Evolutionary conservation across 2,329 filamentous ascomycete genomes (phyloP).

Genomic region (Trichoderma sp.): DNA sequence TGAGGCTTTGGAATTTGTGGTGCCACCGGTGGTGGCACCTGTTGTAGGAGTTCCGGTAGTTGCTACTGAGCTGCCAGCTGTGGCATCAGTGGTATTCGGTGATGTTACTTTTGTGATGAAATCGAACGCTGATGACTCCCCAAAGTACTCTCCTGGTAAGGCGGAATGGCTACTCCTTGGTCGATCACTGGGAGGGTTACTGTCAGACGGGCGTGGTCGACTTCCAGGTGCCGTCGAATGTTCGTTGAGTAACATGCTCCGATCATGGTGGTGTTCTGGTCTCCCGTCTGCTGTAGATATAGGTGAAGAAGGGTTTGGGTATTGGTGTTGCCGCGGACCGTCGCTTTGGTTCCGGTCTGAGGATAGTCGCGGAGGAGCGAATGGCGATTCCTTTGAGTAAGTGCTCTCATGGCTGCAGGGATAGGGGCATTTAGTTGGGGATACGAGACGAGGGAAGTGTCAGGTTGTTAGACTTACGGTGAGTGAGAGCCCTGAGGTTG

Average conservation of each 20-base stretch:
- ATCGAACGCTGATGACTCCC: slow-evolving; percentile 12
- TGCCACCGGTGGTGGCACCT: background rate
- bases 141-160: slow-evolving; percentile 10
- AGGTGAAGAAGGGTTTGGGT: background rate
- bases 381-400: slow-evolving; percentile 6
- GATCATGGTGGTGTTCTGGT: background rate
- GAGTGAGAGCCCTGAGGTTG: background rate
- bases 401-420: background rate
- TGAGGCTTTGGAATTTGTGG: background rate
- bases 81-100: background rate
- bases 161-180: slow-evolving; percentile 8
- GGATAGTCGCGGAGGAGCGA: background rate
- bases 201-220: background rate
- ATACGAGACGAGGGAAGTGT: background rate
- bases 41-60: background rate
- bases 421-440: background rate
- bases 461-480: background rate
- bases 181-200: background rate
- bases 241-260: background rate
- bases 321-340: background rate
- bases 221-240: background rate
- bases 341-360: background rate
- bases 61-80: background rate
- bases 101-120: slow-evolving; percentile 12
- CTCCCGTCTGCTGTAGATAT: background rate